Evolutionary conservation across 2,329 filamentous ascomycete genomes (phyloP).

Genomic region (Sporothrix humicola): DNA sequence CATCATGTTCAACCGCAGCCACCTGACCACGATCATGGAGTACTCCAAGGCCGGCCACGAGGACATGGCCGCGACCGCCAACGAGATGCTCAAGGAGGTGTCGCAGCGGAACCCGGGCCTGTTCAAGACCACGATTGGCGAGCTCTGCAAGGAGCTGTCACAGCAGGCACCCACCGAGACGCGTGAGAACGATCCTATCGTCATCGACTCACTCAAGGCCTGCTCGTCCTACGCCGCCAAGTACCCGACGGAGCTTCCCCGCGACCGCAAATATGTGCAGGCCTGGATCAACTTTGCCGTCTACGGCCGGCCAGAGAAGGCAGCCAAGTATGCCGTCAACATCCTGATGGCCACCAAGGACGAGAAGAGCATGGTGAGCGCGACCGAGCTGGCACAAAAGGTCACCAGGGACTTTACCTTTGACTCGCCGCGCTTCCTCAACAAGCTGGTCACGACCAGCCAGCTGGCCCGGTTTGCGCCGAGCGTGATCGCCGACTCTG

Average conservation of each 20-base stretch:
- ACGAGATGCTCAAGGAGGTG: slow-evolving; percentile 90
- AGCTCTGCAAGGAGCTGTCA: slow-evolving; percentile 85
- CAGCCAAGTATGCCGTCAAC: slow-evolving; percentile 91
- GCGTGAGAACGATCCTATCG: slow-evolving; percentile 70
- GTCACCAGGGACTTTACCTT: slow-evolving; percentile 77
- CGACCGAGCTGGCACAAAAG: slow-evolving; percentile 79
- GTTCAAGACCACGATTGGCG: slow-evolving; percentile 89
- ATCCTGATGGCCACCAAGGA: slow-evolving; percentile 78
- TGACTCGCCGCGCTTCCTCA: slow-evolving; percentile 74
- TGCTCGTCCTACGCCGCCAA: slow-evolving; percentile 90
- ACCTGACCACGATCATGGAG: slow-evolving; percentile 87
- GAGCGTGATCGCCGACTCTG: slow-evolving; percentile 72
- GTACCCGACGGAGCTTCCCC: slow-evolving; percentile 81
- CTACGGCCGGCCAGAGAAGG: slow-evolving; percentile 78
- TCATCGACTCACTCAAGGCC: slow-evolving; percentile 91
- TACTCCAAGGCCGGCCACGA: slow-evolving; percentile 83
- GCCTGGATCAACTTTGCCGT: slow-evolving; percentile 83
- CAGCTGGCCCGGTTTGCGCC: slow-evolving; percentile 79
- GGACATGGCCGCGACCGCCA: slow-evolving; percentile 76
- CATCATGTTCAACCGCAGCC: slow-evolving; percentile 91
- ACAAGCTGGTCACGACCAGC: slow-evolving; percentile 71
- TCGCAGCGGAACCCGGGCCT: slow-evolving; percentile 87
- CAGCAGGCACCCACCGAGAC: slow-evolving; percentile 76
- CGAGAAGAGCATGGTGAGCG: slow-evolving; percentile 79
- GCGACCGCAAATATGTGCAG: slow-evolving; percentile 79